Evolutionary conservation across 1,284 basidiomycete genomes (phyloP), one percentile per base, ranked within the genome.

Genomic region (Amylostereum chailletii): DNA sequence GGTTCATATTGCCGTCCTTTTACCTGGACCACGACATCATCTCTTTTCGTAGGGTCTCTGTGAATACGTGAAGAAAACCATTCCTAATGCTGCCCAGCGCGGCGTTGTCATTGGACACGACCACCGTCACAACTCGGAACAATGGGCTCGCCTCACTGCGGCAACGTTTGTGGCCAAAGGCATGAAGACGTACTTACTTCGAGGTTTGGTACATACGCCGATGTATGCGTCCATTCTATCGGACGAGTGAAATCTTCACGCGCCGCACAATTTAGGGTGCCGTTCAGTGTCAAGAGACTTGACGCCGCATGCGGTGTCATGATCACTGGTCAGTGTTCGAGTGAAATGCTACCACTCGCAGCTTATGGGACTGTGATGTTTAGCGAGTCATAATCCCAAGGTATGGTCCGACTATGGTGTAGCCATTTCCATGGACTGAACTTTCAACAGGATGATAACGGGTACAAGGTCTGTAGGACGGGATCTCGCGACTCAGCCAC

Each of bases 381-480:
- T 46, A 86, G 89, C 89, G 4, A 88, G 85, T 53, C 88, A 91
- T 58, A 91, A 91, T 60, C 89, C 89, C 0, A 90, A 89, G 77
- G 86, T 84, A 58, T 45, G 56, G 49, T 19, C 26, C 3, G 31
- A 31, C 30, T 39, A 10, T 48, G 19, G 26, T 19, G 11, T 34
- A 32, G 39, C 27, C 46, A 5, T 30, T 27, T 3, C 42, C 5
- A 36, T 33, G 44, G n/a, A 19, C 39, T 30, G 11, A 46, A 37
- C 46, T 34, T 9, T 42, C 30, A 10, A 26, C 46, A 87, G 86
- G 66, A 86, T 61, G 90, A 93, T 58, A 93, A 93, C 61, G 90
- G 90, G 2, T 92, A 87, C 67, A 92, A 93, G 68, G 86, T 81
- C 51, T 50, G 60, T 53, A 9, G 27, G 40, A 10, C 36, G 8